Base-by-base conservation (phyloP, 129 eudicot genomes). In the Chrysanthemum lavandulifolium region DNA sequence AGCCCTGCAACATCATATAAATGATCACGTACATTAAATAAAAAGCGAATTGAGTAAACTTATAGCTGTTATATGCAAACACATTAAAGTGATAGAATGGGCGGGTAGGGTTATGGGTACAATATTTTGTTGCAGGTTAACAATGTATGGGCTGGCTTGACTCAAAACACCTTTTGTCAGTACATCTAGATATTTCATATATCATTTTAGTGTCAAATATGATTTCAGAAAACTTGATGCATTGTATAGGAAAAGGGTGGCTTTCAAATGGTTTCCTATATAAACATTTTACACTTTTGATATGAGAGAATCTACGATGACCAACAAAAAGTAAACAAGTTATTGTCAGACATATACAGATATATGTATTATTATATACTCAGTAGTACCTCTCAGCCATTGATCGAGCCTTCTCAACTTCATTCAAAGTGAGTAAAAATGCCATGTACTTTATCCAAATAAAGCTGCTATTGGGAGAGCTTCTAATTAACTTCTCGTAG, bases 391-490 rank as follows among this genome's bases (percentile, higher is more conserved):
- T 93, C 78, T 93, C 97, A 72, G 98, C 98, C 62, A 84, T 85
- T 21, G 92, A 76, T 31, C 98, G 90, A 31, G 98, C 97, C 76
- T 86, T 91, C 72, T 87, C 98, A 76, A 93, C 80, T 40, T 93
- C 95, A 59, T 88, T 87, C 77, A 81, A 67, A 21, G 87, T 76
- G 56, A 89, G 85, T 83, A 86, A 80, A 75, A 78, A 86, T 0
- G 78, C 90, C 97, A 93, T 93, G 80, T 93, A 93, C 33, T 89
- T 89, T 65, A 93, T 88, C 98, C 98, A 93, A 23, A 89, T 76
- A 84, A 83, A 89, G 72, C 97, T 93, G 89, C 87, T 93, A 74
- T 93, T 89, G 5, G 98, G 98, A 55, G 95, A 93, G 81, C 82
- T 89, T 72, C 97, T 74, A 50, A 86, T 80, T 43, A 87, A 74